These are phyloP conservation scores for Saturnispora saitoi DNA, from an alignment of 805 yeast species.

Conservation along the genomic window DNA sequence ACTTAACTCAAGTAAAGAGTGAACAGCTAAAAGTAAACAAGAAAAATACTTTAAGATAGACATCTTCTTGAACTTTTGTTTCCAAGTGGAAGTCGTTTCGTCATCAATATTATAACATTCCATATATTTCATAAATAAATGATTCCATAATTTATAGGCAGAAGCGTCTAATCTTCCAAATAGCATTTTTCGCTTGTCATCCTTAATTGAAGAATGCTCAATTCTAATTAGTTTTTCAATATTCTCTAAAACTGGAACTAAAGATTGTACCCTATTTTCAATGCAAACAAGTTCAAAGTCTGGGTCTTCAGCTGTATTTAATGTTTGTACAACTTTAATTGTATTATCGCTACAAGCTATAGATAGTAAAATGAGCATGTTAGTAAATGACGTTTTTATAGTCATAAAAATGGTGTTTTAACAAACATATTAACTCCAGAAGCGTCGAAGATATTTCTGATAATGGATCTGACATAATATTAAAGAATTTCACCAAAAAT, in stretches of 20 bases:
- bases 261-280: slow-evolving; percentile 12
- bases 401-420: too few relatives aligned
- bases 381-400: background rate
- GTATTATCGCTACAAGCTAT: slow-evolving; percentile 14
- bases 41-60: slow-evolving; percentile 24
- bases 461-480: background rate
- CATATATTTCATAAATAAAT: slow-evolving; percentile 17
- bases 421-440: slow-evolving; percentile 10
- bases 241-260: slow-evolving; percentile 13
- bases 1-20: slow-evolving; percentile 22
- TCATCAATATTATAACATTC: slow-evolving; percentile 9
- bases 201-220: background rate
- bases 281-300: slow-evolving; percentile 15
- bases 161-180: slow-evolving; percentile 9
- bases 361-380: background rate
- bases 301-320: slow-evolving; percentile 11
- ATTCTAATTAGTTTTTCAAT: slow-evolving; percentile 12
- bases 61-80: background rate
- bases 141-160: slow-evolving; percentile 33
- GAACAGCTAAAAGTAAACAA: slow-evolving; percentile 26
- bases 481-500: too few relatives aligned
- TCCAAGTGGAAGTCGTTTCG: slow-evolving; percentile 15
- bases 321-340: background rate
- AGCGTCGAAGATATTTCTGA: background rate
- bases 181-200: background rate